phyloP scores from a whole-genome alignment of 2,329 filamentous ascomycete genomes.

The Graphiopsis chlorocephala region DNA sequence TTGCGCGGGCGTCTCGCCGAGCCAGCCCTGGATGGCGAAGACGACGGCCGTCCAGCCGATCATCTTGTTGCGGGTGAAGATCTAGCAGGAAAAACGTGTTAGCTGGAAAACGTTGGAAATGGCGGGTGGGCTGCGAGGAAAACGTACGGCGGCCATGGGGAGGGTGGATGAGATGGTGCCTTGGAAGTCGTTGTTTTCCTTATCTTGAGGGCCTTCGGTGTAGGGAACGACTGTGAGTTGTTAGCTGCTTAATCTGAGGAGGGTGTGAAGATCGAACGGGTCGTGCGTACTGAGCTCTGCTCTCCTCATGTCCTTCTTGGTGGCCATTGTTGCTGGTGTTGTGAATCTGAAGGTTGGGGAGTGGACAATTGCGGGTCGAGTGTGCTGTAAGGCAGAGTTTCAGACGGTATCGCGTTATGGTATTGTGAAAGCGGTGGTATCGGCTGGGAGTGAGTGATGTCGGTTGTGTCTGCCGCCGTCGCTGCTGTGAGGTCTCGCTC shows the following conservation, averaged over 20 bases:
- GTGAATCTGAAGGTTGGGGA: neutral
- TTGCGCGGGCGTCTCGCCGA: conserved; percentile 68
- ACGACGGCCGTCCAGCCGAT: conserved; percentile 71
- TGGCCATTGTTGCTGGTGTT: conserved; percentile 52
- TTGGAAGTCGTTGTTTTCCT: conserved; percentile 64
- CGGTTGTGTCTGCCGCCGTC: neutral
- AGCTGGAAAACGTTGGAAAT: neutral
- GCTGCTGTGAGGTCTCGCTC: neutral
- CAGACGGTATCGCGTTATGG: neutral
- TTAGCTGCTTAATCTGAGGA: conserved; percentile 1
- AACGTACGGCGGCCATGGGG: conserved; percentile 79
- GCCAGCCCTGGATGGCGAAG: conserved; percentile 72
- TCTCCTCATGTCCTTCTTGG: conserved; percentile 74
- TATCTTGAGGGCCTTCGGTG: conserved; percentile 68
- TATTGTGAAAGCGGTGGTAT: neutral
- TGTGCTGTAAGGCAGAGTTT: neutral
- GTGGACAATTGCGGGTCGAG: neutral
- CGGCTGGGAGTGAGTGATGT: neutral
- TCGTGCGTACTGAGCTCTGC: conserved; percentile 64
- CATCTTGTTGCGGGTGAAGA: conserved; percentile 47
- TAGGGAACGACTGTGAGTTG: conserved; percentile 76
- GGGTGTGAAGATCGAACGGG: neutral
- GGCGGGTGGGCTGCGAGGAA: neutral
- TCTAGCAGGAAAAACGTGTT: conserved; percentile 15
- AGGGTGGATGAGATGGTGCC: conserved; percentile 72